Evolutionary conservation across 2,329 filamentous ascomycete genomes (phyloP).

Genomic region (Aspergillus sp.): DNA sequence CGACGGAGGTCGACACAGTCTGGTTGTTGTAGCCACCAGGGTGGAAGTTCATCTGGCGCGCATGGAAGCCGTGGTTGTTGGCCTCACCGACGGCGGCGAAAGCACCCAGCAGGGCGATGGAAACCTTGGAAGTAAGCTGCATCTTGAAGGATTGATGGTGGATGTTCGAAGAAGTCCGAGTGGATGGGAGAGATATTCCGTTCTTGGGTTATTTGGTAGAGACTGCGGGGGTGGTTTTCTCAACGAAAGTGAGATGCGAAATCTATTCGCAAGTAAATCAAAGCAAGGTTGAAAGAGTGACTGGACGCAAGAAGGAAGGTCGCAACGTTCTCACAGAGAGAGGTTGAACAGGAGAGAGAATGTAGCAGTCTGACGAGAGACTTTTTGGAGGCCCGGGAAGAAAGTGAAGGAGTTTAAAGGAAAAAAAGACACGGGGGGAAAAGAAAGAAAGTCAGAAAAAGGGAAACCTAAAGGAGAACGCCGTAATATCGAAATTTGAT

Average conservation of each 20-base stretch:
- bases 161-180: constrained; percentile 8
- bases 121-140: constrained; percentile 40
- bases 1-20: constrained; percentile 22
- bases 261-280: constrained; percentile 36
- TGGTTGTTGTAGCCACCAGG: constrained; percentile 19
- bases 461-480: neutral
- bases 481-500: constrained; percentile 6
- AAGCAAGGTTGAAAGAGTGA: constrained; percentile 20
- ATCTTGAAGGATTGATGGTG: constrained; percentile 38
- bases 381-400: neutral
- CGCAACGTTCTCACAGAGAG: constrained; percentile 9
- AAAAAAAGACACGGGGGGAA: constrained; percentile 6
- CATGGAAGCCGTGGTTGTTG: constrained; percentile 28
- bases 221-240: constrained; percentile 14
- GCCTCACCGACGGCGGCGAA: constrained; percentile 40
- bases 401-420: constrained; percentile 5
- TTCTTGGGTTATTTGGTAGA: constrained; percentile 5
- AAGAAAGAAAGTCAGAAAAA: neutral
- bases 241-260: constrained; percentile 30
- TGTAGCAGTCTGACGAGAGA: constrained; percentile 8
- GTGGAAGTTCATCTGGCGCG: constrained; percentile 26
- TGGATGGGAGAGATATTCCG: neutral
- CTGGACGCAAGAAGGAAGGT: constrained; percentile 15
- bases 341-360: constrained; percentile 8
- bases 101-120: constrained; percentile 37